Conservation (phyloP, 768 basidiomycete genomes). For the Chalciporus pseudorubinellus region DNA sequence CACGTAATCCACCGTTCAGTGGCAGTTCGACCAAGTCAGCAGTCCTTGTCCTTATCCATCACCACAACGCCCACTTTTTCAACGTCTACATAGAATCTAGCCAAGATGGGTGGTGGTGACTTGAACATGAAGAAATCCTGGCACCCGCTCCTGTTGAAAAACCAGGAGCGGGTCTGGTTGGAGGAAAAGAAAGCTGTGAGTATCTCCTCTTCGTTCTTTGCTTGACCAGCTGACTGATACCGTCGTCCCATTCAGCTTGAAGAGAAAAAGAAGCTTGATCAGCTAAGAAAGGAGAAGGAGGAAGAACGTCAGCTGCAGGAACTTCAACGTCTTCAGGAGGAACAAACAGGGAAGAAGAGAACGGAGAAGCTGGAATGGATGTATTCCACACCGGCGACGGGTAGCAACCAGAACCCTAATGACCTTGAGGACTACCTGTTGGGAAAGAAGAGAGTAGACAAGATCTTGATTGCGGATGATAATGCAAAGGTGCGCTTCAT, state of each 20-base stretch:
- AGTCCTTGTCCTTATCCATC: constrained; percentile 3
- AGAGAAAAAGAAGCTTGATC: constrained; percentile 97
- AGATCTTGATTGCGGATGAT: constrained; percentile 89
- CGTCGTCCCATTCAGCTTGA: constrained; percentile 62
- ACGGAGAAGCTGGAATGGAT: constrained; percentile 98
- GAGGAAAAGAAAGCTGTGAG: constrained; percentile 95
- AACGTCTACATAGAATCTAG: constrained; percentile 19
- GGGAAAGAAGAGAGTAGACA: constrained; percentile 97
- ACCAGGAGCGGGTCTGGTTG: constrained; percentile 99
- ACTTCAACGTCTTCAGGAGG: constrained; percentile 91
- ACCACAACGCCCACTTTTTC: constrained; percentile 6
- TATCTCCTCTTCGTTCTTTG: constrained; percentile 11
- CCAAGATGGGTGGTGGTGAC: constrained; percentile 97
- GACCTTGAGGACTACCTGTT: constrained; percentile 96
- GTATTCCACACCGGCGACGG: constrained; percentile 96
- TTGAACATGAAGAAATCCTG: constrained; percentile 99
- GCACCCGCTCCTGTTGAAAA: constrained; percentile 97
- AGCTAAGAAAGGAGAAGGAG: constrained; percentile 95
- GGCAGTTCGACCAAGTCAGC: neutral
- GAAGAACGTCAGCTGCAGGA: constrained; percentile 97
- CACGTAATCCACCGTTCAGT: constrained; percentile 1
- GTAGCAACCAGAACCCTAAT: constrained; percentile 80
- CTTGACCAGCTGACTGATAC: constrained; percentile 7
- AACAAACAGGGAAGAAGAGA: constrained; percentile 91
- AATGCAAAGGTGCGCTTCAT: constrained; percentile 68